Evolutionary conservation across 1,284 basidiomycete genomes (phyloP), one percentile per base, ranked within the genome.

Genomic region (Marasmius sp.): DNA sequence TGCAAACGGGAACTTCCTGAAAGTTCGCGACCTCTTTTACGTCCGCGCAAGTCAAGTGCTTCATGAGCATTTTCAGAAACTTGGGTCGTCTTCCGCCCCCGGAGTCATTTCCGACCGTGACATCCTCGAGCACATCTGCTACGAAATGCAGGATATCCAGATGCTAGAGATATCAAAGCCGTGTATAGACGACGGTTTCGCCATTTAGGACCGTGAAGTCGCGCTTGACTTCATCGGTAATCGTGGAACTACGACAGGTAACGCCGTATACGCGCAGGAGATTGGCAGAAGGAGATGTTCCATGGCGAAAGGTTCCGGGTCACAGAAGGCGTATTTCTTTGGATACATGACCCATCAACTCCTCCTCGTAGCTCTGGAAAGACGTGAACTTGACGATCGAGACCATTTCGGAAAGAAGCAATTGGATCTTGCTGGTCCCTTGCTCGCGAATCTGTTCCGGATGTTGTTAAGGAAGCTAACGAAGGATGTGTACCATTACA

Each of bases 261-360:
- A 68, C 90, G 93, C 65, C 94, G 97, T 77, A 91, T 98, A 98
- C 70, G 97, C 97, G 0, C 94, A 97, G 74, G 97, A 99, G 75
- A 98, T 70, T 74, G 99, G 58, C 96, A 98, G 77, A 99, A 98
- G 79, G 97, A 99, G 78, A 97, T 99, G 92, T 34, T 97, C 97
- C 4, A 97, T 96, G 85, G 87, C 90, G 1, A 95, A 97, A 74
- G 96, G 96, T 9, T 96, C 95, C 39, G 94, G 97, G 77, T 96
- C 94, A 43, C 97, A 97, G 81, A 99, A 99, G 77, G 97, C 97
- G 2, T 99, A 96, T 78, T 99, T 99, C 85, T 95, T 99, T 66
- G 97, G 97, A n/a, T 99, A 98, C 77, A 99, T 99, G 97, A 93
- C 98, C 56, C 97, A 99, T 78, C 90, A 97, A 62, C 83, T 99